These are phyloP conservation scores for Epichloe uncinata DNA, from an alignment of 2,329 filamentous ascomycete species.

Conservation along the genomic window DNA sequence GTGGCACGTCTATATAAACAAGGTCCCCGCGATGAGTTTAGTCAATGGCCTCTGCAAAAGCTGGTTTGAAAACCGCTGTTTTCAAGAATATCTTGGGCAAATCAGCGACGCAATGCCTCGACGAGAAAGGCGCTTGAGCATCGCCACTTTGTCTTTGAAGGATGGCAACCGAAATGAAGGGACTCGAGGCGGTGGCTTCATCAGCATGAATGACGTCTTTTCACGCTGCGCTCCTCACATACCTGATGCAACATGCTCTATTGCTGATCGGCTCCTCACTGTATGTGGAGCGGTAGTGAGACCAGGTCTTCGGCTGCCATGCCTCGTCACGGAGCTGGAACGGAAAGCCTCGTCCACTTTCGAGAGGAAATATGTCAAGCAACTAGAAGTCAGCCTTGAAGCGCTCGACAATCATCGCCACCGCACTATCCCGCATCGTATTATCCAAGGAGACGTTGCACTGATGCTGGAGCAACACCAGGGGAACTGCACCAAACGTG, in stretches of 20 bases:
- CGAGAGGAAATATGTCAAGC: not conserved
- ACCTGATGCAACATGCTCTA: not conserved
- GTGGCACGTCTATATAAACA: constrained; percentile 5
- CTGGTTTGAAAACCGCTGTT: not conserved
- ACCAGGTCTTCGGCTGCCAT: not conserved
- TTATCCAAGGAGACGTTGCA: not conserved
- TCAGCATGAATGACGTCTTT: not conserved
- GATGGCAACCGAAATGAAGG: not conserved
- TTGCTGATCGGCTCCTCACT: not conserved
- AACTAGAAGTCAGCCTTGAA: not conserved
- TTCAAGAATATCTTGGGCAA: not conserved
- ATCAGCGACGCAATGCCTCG: not conserved
- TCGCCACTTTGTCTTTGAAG: not conserved
- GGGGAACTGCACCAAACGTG: not conserved
- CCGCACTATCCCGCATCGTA: not conserved
- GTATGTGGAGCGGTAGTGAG: not conserved
- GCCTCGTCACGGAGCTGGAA: not conserved
- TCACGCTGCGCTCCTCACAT: not conserved
- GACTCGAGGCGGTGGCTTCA: not conserved
- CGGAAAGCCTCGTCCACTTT: not conserved
- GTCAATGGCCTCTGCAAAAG: constrained; percentile 7
- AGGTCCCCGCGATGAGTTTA: not conserved
- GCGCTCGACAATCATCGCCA: not conserved
- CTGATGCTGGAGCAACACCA: not conserved
- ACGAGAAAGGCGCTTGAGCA: not conserved